These are phyloP conservation scores for Begonia peltatifolia DNA, from an alignment of 306 rosid species.

Conservation along the genomic window DNA sequence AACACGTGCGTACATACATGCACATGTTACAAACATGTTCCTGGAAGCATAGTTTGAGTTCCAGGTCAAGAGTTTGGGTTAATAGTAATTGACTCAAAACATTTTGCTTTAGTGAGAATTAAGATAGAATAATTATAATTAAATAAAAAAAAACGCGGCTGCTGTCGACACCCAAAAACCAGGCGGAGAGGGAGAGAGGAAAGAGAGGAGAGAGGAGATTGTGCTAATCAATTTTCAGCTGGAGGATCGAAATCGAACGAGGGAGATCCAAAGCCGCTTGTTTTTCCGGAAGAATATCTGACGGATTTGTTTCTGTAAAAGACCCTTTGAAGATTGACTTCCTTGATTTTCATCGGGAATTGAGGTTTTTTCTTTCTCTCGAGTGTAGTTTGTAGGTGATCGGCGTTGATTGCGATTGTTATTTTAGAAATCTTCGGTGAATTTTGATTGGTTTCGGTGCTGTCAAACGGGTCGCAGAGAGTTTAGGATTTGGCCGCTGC, in stretches of 20 bases:
- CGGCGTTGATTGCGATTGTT: not conserved
- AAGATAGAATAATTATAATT: not conserved
- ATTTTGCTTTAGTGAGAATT: not conserved
- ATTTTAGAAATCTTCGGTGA: not conserved
- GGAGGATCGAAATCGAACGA: not conserved
- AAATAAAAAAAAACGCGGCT: not conserved
- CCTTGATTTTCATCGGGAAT: not conserved
- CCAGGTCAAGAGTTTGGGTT: no score
- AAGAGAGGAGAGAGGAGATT: not conserved
- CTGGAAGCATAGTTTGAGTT: no score
- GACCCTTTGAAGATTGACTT: no score
- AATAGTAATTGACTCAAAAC: not conserved
- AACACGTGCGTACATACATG: no score
- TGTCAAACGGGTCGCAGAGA: not conserved
- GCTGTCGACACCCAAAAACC: not conserved
- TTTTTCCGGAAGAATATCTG: not conserved
- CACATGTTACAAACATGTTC: no score
- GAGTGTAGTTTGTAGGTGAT: not conserved
- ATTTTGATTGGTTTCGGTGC: not conserved
- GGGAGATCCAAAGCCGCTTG: not conserved
- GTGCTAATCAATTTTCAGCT: constrained; percentile 1
- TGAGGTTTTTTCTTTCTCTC: not conserved
- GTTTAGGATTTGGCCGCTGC: not conserved
- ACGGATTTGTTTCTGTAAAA: not conserved
- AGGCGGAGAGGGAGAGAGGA: not conserved